Evolutionary conservation across 345 rosid genomes (phyloP), one percentile per base, ranked within the genome.

Genomic region (Murraya paniculata): DNA sequence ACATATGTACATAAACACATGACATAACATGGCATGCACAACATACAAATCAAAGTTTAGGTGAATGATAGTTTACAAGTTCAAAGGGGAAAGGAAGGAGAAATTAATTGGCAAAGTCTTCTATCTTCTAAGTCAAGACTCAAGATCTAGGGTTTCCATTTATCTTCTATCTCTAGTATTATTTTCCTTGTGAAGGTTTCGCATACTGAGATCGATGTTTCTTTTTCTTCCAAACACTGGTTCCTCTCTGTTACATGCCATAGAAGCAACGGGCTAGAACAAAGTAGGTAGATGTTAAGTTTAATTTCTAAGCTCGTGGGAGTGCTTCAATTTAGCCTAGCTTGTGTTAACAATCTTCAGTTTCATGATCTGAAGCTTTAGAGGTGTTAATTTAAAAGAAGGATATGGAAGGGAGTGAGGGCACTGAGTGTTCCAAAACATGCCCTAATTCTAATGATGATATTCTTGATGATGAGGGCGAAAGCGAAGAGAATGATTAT

Each of bases 71-170:
- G 81, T 84, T 85, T 81, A 82, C 84, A 77, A 33, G 80, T 76
- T 82, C 85, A 80, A 61, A 84, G 72, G 77, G 77, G n/a, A 35
- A 81, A 56, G 71, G 5, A 58, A 68, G 62, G 28, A 71, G 77
- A 65, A 67, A 56, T 5, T 53, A 38, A 33, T 53, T 18, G n/a
- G 41, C n/a, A 0, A 28, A 68, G 58, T 72, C 78, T 28, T 82
- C 71, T 36, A 70, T 82, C 59, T 61, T 74, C 78, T 64, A 31
- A 85, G 81, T 25, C 55, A 45, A 74, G 53, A 30, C 33, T 41
- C 79, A 77, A 87, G 88, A 84, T 85, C 87, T 85, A 85, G 90
- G 88, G 86, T 85, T 85, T 72, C 19, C 2, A 7, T 16, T 9
- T 25, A 16, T 53, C 22, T 53, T 19, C 22, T 1, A 53, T 18